Evolutionary conservation across 1,284 basidiomycete species (phyloP), one percentile per base, ranked within the genome.

Genomic region (Papiliotrema flavescens): DNA sequence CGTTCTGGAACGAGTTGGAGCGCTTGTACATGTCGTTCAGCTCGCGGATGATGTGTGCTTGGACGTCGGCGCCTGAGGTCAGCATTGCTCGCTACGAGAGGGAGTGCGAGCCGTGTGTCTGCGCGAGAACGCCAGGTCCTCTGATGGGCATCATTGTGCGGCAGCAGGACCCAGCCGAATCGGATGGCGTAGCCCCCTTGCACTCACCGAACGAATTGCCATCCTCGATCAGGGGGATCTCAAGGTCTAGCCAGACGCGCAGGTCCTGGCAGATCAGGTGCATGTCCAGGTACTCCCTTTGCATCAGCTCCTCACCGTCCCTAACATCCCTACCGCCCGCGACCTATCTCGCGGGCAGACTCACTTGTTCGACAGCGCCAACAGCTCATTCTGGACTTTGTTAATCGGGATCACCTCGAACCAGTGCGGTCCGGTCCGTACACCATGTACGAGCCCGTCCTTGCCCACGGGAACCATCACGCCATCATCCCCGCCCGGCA

Each of bases 181-280:
- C n/a, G n/a, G n/a, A n/a, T n/a, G n/a, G n/a, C n/a, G n/a, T n/a
- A n/a, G n/a, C n/a, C n/a, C n/a, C n/a, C n/a, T n/a, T n/a, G 17
- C 34, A 54, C 57, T 22, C 39, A 62, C 65, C 67, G 49, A 69
- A 71, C 6, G 60, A 63, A 47, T 71, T 71, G 17, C 69, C 67
- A 51, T 71, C 69, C 50, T 71, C 69, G 26, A 69, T 63, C 6
- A 68, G 36, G 20, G 69, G 69, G n/a, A 69, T 57, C 41, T 71
- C 69, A 34, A 68, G 54, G 26, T 69, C 59, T 3, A 71, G 54
- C 69, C 69, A 71, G 19, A 66, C 49, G 20, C 59, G 52, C 19
- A 71, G 53, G 44, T 69, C 66, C 42, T 62, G 55, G 2, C 46
- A 9, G 15, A 65, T 28, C 51, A 57, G 26, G 34, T 61, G 55